Evolutionary conservation across 768 basidiomycete genomes (phyloP).

Genomic region (Podaxis sp.): DNA sequence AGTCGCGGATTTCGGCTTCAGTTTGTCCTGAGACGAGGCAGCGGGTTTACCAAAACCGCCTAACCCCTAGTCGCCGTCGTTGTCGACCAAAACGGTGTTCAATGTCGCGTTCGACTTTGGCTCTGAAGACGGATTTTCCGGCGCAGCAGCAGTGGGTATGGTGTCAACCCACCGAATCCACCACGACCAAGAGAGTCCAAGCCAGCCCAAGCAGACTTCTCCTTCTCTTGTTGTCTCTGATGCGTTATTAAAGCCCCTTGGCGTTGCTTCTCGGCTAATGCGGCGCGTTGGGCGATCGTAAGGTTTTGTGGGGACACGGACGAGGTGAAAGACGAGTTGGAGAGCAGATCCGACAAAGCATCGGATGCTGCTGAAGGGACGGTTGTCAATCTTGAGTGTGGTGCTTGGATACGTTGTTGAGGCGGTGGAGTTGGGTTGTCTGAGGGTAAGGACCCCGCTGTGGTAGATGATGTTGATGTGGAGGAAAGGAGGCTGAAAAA

Average conservation of each 20-base stretch:
- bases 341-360: slow-evolving; percentile 74
- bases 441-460: slow-evolving; percentile 16
- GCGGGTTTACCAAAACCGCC: too few species aligned
- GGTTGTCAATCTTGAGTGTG: slow-evolving; percentile 22
- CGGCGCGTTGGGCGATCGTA: slow-evolving; percentile 69
- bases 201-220: slow-evolving; percentile 60
- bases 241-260: slow-evolving; percentile 24
- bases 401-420: not conserved
- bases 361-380: slow-evolving; percentile 33
- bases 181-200: slow-evolving; percentile 40
- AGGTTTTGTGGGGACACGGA: slow-evolving; percentile 37
- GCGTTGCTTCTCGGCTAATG: slow-evolving; percentile 16
- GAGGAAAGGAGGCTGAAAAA: slow-evolving; percentile 20
- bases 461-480: slow-evolving; percentile 13
- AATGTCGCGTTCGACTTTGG: too few species aligned
- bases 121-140: slow-evolving; percentile 4
- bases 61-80: too few species aligned
- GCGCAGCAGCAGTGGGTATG: slow-evolving; percentile 4
- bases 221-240: slow-evolving; percentile 28
- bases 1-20: too few species aligned
- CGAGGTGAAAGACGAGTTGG: slow-evolving; percentile 34
- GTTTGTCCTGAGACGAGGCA: too few species aligned
- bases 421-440: slow-evolving; percentile 27
- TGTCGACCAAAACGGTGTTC: too few species aligned
- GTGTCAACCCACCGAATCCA: slow-evolving; percentile 19